A percentile compares a stretch with the other conserved stretches of the same genome.
These are phyloP conservation scores for Colletotrichum coccodes DNA, from an alignment of 2,329 filamentous ascomycete species.

Conservation along the genomic window DNA sequence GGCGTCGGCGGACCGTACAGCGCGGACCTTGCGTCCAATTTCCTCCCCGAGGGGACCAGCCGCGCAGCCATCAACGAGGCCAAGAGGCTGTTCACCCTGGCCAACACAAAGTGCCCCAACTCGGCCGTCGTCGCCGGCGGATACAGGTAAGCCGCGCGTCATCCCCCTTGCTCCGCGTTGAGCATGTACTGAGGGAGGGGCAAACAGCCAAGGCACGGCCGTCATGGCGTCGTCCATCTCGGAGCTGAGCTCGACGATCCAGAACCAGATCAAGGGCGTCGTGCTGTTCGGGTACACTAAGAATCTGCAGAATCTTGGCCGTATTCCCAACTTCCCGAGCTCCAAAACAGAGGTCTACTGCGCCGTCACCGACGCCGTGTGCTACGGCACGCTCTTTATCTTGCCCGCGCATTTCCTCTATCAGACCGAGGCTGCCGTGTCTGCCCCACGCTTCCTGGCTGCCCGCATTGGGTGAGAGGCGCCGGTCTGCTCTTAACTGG, in stretches of 20 bases:
- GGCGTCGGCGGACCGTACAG: constrained; percentile 54
- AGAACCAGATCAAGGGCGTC: constrained; percentile 47
- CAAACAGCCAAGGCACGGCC: constrained; percentile 52
- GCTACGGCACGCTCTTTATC: constrained; percentile 48
- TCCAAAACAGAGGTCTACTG: constrained; percentile 51
- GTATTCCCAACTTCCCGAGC: constrained; percentile 49
- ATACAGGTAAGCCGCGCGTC: constrained; percentile 37
- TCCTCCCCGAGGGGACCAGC: constrained; percentile 49
- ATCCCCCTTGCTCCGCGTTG: not conserved
- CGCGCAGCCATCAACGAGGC: constrained; percentile 51
- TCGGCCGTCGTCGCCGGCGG: constrained; percentile 54
- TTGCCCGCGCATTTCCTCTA: constrained; percentile 46
- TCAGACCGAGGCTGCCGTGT: constrained; percentile 31
- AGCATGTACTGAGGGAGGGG: not conserved
- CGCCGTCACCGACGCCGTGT: constrained; percentile 46
- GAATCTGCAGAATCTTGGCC: constrained; percentile 51
- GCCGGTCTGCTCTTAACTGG: too few species aligned
- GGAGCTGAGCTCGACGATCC: constrained; percentile 41
- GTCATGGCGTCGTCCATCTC: constrained; percentile 52
- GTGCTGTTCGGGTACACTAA: constrained; percentile 54
- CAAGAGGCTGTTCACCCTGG: constrained; percentile 49
- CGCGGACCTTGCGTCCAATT: constrained; percentile 47
- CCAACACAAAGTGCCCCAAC: constrained; percentile 53
- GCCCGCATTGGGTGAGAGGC: constrained; percentile 33
- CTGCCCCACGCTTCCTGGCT: constrained; percentile 39